Evolutionary conservation across 768 basidiomycete species (phyloP).

Genomic region (Hirschioporus abietinus): DNA sequence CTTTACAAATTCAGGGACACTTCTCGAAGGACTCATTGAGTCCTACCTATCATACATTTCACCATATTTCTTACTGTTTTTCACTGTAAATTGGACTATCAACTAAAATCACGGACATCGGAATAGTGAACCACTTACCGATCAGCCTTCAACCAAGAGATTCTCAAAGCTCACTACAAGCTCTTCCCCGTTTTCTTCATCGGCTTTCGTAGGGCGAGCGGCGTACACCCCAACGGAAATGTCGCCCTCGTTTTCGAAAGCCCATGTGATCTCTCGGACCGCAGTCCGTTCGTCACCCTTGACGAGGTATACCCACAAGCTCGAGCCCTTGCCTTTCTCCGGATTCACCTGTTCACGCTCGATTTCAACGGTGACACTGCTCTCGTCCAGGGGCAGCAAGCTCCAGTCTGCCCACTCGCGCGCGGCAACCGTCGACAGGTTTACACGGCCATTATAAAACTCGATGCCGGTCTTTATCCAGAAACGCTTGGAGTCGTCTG

Average conservation of each 20-base stretch:
- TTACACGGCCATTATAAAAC: slow-evolving; percentile 19
- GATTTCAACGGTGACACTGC: slow-evolving; percentile 14
- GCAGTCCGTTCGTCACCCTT: slow-evolving; percentile 12
- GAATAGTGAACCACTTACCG: background rate
- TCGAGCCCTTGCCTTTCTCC: slow-evolving; percentile 14
- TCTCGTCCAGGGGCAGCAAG: slow-evolving; percentile 14
- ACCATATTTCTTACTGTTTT: too few relatives aligned
- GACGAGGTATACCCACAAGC: slow-evolving; percentile 23
- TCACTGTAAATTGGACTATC: background rate
- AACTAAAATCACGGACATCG: background rate
- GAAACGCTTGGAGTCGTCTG: slow-evolving; percentile 2
- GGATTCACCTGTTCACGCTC: slow-evolving; percentile 13
- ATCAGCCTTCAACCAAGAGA: background rate
- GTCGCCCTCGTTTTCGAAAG: slow-evolving; percentile 16
- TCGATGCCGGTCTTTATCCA: slow-evolving; percentile 28
- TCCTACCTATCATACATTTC: too few relatives aligned
- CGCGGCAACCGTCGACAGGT: slow-evolving; percentile 22
- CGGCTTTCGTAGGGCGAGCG: slow-evolving; percentile 17
- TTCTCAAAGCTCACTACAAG: background rate
- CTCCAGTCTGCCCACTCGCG: slow-evolving; percentile 24
- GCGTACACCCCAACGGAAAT: slow-evolving; percentile 20
- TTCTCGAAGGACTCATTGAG: too few relatives aligned
- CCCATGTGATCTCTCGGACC: slow-evolving; percentile 25
- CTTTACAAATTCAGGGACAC: too few relatives aligned
- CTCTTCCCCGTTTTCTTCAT: background rate